Evolutionary conservation across 257 asterid species (phyloP).

Genomic region (Voacanga thouarsii): DNA sequence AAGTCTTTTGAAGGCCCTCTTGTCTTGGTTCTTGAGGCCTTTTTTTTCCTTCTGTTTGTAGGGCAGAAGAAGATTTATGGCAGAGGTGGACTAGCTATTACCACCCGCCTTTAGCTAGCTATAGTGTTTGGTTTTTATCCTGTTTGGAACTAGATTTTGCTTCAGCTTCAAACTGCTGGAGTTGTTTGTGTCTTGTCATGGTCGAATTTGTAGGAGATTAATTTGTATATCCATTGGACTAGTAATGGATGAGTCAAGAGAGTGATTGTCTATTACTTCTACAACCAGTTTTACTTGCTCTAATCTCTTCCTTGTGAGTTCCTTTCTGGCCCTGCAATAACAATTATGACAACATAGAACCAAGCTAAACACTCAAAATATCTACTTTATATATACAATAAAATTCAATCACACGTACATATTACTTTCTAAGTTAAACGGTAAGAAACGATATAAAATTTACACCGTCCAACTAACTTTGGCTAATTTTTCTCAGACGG

Average conservation of each 20-base stretch:
- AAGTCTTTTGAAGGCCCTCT: conserved; percentile 19
- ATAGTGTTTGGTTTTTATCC: neutral
- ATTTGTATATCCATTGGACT: conserved; percentile 31
- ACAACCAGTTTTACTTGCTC: neutral
- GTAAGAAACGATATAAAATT: too few relatives aligned
- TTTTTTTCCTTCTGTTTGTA: conserved; percentile 7
- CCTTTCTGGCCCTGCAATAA: neutral
- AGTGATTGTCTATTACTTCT: conserved; percentile 15
- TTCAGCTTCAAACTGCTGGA: conserved; percentile 16
- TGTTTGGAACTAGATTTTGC: neutral
- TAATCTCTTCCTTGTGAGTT: neutral
- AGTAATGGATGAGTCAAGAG: conserved; percentile 24
- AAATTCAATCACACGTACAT: too few relatives aligned
- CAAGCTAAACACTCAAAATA: neutral
- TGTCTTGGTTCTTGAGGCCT: conserved; percentile 20
- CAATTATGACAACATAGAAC: neutral
- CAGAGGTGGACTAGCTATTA: conserved; percentile 28
- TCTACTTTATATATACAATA: too few relatives aligned
- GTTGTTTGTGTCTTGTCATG: conserved; percentile 12
- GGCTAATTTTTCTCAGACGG: too few relatives aligned
- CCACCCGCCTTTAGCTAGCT: conserved; percentile 21
- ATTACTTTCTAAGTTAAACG: too few relatives aligned
- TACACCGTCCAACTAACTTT: too few relatives aligned
- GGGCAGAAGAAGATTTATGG: conserved; percentile 23
- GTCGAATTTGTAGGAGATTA: conserved; percentile 21